Conservation (phyloP, 306 rosid genomes). For the Vicia sativa region DNA sequence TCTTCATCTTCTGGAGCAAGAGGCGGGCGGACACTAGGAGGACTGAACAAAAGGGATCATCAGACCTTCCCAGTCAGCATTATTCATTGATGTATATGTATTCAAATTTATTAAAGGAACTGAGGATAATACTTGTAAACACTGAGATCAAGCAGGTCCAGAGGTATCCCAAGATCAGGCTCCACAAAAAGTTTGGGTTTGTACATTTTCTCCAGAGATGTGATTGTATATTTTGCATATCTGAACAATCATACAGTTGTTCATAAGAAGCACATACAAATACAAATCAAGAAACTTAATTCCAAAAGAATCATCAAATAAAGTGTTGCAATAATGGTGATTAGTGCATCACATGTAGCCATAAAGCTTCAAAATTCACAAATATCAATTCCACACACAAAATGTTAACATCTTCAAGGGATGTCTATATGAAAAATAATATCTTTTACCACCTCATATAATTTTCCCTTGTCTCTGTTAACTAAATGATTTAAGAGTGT, state of each 20-base stretch:
- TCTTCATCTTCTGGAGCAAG: conserved; percentile 94
- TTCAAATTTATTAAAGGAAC: conserved; percentile 32
- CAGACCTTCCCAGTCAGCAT: conserved; percentile 37
- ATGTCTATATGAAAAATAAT: conserved; percentile 20
- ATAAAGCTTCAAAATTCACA: conserved; percentile 28
- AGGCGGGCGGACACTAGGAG: conserved; percentile 70
- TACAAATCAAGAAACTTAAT: conserved; percentile 14
- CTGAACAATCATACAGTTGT: conserved; percentile 57
- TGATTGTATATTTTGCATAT: conserved; percentile 81
- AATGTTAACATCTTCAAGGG: conserved; percentile 11
- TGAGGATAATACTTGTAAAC: conserved; percentile 79
- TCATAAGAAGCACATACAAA: conserved; percentile 24
- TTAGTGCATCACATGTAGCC: conserved; percentile 1
- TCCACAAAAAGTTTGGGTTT: conserved; percentile 94
- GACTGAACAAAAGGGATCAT: conserved; percentile 56
- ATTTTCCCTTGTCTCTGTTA: conserved; percentile 6
- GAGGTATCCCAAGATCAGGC: conserved; percentile 99
- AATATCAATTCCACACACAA: conserved; percentile 13
- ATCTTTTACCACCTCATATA: neutral
- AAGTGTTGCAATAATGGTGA: neutral
- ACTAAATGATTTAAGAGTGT: neutral
- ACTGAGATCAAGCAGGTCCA: conserved; percentile 97
- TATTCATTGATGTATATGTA: conserved; percentile 33
- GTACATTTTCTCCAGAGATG: conserved; percentile 92
- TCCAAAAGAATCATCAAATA: conserved; percentile 26